Evolutionary conservation across 2,329 filamentous ascomycete genomes (phyloP).

Genomic region (Hypoxylon sp.): DNA sequence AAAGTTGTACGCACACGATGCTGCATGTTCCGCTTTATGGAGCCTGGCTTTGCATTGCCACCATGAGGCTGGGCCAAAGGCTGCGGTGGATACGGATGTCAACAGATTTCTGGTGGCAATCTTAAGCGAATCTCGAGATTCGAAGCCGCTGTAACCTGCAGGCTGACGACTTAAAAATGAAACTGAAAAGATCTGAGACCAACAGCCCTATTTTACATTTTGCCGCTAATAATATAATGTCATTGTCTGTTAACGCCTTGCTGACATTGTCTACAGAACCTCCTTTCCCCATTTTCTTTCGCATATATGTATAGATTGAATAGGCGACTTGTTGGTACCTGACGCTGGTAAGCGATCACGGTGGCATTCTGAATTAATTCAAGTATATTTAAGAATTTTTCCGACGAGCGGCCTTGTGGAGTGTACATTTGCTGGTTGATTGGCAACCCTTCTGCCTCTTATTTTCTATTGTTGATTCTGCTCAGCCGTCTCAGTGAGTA

Average conservation of each 20-base stretch:
- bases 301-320: conserved; percentile 11
- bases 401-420: neutral
- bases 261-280: conserved; percentile 31
- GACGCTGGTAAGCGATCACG: conserved; percentile 5
- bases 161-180: conserved; percentile 59
- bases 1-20: conserved; percentile 41
- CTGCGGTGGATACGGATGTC: conserved; percentile 59
- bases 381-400: neutral
- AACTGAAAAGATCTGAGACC: conserved; percentile 83
- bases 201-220: conserved; percentile 32
- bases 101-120: conserved; percentile 3
- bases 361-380: neutral
- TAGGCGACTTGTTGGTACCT: too few relatives aligned
- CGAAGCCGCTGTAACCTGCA: conserved; percentile 60
- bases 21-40: conserved; percentile 57
- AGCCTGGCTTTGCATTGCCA: conserved; percentile 57
- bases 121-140: conserved; percentile 42
- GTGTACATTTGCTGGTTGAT: too few relatives aligned
- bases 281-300: conserved; percentile 2
- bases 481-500: conserved; percentile 19
- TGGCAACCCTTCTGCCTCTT: too few relatives aligned
- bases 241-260: conserved; percentile 14
- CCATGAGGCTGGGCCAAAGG: conserved; percentile 66
- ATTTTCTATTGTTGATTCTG: conserved; percentile 1
- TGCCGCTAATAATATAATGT: neutral